These are phyloP conservation scores for Ustilago hordei DNA, from an alignment of 1,284 basidiomycete species.

Conservation along the genomic window DNA sequence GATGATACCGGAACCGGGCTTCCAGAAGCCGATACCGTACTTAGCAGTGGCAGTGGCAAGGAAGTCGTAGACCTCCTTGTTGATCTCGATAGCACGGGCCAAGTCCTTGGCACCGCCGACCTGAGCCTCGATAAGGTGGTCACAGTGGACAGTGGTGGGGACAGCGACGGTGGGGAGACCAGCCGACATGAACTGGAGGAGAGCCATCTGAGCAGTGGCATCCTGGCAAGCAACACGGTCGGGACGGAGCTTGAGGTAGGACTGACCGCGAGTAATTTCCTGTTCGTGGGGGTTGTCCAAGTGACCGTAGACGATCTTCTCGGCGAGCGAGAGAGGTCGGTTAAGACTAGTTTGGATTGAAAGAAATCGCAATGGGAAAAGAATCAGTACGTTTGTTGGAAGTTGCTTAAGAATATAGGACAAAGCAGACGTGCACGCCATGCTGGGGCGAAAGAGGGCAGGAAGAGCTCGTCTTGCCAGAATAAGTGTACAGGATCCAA, in stretches of 20 bases:
- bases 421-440: background rate
- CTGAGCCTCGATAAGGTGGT: constrained; percentile 98
- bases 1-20: constrained; percentile 91
- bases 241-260: constrained; percentile 69
- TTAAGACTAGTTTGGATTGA: constrained; percentile 58
- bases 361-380: constrained; percentile 2
- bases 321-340: constrained; percentile 66
- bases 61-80: constrained; percentile 99
- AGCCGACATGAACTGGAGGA: constrained; percentile 98
- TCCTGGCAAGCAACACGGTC: constrained; percentile 97
- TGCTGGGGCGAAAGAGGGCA: background rate
- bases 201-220: constrained; percentile 99
- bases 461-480: too few species aligned
- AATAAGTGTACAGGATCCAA: too few species aligned
- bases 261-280: constrained; percentile 66
- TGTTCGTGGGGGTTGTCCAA: constrained; percentile 68
- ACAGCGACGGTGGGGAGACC: constrained; percentile 87
- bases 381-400: constrained; percentile 16
- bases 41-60: constrained; percentile 96
- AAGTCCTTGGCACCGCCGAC: constrained; percentile 93
- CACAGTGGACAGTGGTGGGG: constrained; percentile 92
- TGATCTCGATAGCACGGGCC: constrained; percentile 89
- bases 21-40: constrained; percentile 99
- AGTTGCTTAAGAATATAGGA: background rate
- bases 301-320: constrained; percentile 70